Percentiles rank a stretch among this genome's conserved stretches.
These are phyloP conservation scores for Phytophthora melonis DNA, from an alignment of 352 stramenopile genomes.

Conservation along the genomic window DNA sequence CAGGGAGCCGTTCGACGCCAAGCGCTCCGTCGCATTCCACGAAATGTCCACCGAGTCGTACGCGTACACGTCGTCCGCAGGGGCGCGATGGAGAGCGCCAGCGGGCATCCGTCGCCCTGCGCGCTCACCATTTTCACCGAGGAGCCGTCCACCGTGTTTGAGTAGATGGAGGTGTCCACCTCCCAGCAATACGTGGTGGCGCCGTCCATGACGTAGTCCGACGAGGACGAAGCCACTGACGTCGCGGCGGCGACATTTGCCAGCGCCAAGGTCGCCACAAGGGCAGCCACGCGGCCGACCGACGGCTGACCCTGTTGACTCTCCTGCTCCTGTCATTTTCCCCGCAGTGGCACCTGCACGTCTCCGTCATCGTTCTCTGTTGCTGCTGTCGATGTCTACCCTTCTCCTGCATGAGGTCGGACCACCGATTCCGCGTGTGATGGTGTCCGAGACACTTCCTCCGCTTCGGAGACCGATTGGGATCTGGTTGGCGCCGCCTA, in stretches of 20 bases:
- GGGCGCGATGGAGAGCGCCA: slow-evolving; percentile 60
- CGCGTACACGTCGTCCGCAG: slow-evolving; percentile 55
- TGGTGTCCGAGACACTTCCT: slow-evolving; percentile 20
- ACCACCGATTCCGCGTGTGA: slow-evolving; percentile 25
- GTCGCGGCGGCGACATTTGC: slow-evolving; percentile 24
- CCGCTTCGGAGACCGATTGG: slow-evolving; percentile 27
- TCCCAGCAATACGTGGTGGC: slow-evolving; percentile 72
- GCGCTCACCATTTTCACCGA: slow-evolving; percentile 43
- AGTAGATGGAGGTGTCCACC: slow-evolving; percentile 63
- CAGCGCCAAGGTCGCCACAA: slow-evolving; percentile 22
- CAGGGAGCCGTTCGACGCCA: slow-evolving; percentile 41
- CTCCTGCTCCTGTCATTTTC: slow-evolving; percentile 11
- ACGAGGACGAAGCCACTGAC: slow-evolving; percentile 25
- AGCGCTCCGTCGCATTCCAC: slow-evolving; percentile 72
- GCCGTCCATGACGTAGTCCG: slow-evolving; percentile 45
- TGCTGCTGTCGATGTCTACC: slow-evolving; percentile 6
- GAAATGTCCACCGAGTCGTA: slow-evolving; percentile 67
- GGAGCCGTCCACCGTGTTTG: slow-evolving; percentile 53
- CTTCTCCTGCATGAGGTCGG: slow-evolving; percentile 26
- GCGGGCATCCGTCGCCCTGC: slow-evolving; percentile 57
- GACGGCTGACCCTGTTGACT: slow-evolving; percentile 14
- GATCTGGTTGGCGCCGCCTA: slow-evolving; percentile 29
- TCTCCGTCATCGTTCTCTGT: slow-evolving; percentile 9
- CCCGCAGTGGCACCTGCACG: slow-evolving; percentile 19
- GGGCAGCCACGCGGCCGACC: slow-evolving; percentile 13